These are phyloP conservation scores for Seminavis robusta DNA, from an alignment of 108 stramenopile species.

Conservation along the genomic window DNA sequence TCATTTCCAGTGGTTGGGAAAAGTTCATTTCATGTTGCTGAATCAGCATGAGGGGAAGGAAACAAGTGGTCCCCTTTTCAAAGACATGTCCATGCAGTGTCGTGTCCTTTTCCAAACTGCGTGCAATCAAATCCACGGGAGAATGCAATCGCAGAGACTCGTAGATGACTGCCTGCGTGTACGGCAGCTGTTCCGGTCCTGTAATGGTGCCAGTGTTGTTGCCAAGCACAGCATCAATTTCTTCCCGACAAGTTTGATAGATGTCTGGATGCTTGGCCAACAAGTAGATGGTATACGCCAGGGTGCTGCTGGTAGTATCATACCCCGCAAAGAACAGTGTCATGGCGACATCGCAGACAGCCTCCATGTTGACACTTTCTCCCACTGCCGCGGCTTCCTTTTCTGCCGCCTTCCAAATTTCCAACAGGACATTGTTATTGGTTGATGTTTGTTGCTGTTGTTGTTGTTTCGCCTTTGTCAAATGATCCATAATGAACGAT, in stretches of 20 bases:
- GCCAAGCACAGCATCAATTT: no score
- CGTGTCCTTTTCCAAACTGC: slow-evolving; percentile 34
- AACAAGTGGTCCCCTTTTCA: slow-evolving; percentile 26
- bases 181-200: no score
- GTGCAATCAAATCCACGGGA: slow-evolving; percentile 29
- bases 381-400: neutral
- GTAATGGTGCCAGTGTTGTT: no score
- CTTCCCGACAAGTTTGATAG: slow-evolving; percentile 18
- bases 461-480: neutral
- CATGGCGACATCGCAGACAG: slow-evolving; percentile 1
- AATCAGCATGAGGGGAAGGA: slow-evolving; percentile 31
- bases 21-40: slow-evolving; percentile 41
- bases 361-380: neutral
- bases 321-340: slow-evolving; percentile 43
- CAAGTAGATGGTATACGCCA: slow-evolving; percentile 45
- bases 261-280: slow-evolving; percentile 35
- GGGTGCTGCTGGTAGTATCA: slow-evolving; percentile 45
- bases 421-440: no score
- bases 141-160: slow-evolving; percentile 45
- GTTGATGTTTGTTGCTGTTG: neutral
- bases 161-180: slow-evolving; percentile 34
- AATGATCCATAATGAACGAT: neutral
- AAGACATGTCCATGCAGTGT: slow-evolving; percentile 10
- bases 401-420: no score
- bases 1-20: slow-evolving; percentile 34